Evolutionary conservation across 2,329 filamentous ascomycete species (phyloP), one percentile per base, ranked within the genome.

Genomic region (Cercospora janseana): DNA sequence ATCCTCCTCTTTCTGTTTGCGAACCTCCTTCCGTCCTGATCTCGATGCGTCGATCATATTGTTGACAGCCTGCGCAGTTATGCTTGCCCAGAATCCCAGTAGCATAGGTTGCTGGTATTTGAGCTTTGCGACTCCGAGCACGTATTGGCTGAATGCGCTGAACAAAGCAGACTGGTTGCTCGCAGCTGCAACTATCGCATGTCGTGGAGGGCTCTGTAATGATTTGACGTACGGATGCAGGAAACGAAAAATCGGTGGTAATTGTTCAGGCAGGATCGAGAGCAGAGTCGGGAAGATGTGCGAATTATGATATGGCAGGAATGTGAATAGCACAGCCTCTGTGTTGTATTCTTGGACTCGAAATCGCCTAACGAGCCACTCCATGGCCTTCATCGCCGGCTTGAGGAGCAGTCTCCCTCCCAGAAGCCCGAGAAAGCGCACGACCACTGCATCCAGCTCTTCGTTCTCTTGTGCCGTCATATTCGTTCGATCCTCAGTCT

Each of bases 331-430:
- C 10, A 95, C 73, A 26, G 79, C 79, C 3, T 81, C 75, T 3
- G 88, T 92, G 69, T 95, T 97, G 71, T 90, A 85, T 69, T 97
- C 88, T 67, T 98, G 93, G 44, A 95, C 83, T 60, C 91, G 94
- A 65, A 97, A 98, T 63, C 92, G 80, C 64, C 93, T 79, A 47
- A 98, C 80, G 38, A 98, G 79, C 93, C 93, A 99, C 74, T 99
- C 94, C 28, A 97, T 78, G 12, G 91, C 84, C 71, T 94, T 95
- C 46, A 95, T 81, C 1, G 88, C 89, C 31, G 93, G 92, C 73
- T 86, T 90, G 24, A 99, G 76, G 56, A 92, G 78, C 58, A 98
- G 68, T 31, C 86, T 81, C 20, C 84, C 82, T 16, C 88, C 86
- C 8, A 87, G 83, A 10, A 97, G 77, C 24, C 84, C 86, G 59